phyloP scores from a whole-genome alignment of 345 rosid genomes.

The Syzygium aqueum region DNA sequence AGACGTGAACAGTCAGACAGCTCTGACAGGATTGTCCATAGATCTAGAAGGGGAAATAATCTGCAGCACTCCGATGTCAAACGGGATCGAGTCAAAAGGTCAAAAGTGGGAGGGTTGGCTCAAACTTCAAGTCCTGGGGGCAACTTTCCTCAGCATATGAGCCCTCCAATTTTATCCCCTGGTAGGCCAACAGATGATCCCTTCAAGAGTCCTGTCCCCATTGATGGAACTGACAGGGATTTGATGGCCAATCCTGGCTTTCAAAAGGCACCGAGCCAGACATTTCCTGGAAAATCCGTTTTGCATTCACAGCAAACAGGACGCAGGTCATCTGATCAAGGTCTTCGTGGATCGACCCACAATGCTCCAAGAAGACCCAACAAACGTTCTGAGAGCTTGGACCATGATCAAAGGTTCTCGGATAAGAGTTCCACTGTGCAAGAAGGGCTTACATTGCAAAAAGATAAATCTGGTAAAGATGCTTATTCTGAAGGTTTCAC shows the following conservation, averaged over 20 bases:
- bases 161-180: slow-evolving; percentile 21
- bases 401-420: slow-evolving; percentile 28
- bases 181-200: slow-evolving; percentile 20
- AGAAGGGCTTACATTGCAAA: slow-evolving; percentile 30
- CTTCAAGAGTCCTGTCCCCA: slow-evolving; percentile 24
- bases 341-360: slow-evolving; percentile 19
- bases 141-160: slow-evolving; percentile 28
- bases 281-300: slow-evolving; percentile 34
- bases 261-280: slow-evolving; percentile 29
- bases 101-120: slow-evolving; percentile 38
- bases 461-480: slow-evolving; percentile 42
- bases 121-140: slow-evolving; percentile 31
- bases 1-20: slow-evolving; percentile 43
- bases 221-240: slow-evolving; percentile 31
- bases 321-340: slow-evolving; percentile 30
- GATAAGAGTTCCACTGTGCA: slow-evolving; percentile 27
- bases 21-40: slow-evolving; percentile 31
- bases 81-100: slow-evolving; percentile 38
- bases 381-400: slow-evolving; percentile 35
- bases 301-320: slow-evolving; percentile 32
- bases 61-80: slow-evolving; percentile 30
- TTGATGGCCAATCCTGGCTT: slow-evolving; percentile 20
- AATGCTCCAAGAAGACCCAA: slow-evolving; percentile 35
- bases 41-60: slow-evolving; percentile 41
- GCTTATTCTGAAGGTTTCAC: slow-evolving; percentile 37